Conservation (phyloP, 352 stramenopile genomes). For the Phytophthora pluvialis region DNA sequence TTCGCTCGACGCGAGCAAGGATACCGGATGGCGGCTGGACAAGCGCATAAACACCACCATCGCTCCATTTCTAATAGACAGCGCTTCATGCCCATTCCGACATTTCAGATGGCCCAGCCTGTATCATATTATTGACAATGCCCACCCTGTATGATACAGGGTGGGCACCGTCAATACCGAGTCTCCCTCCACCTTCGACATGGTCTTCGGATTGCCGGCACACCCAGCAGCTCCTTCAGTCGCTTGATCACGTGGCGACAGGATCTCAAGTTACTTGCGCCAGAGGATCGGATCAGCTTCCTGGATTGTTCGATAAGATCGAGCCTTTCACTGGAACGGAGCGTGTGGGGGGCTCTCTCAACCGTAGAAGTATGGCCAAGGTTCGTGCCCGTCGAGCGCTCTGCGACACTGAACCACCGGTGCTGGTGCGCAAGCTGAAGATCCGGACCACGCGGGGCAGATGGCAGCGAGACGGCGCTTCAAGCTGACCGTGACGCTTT, state of each 20-base stretch:
- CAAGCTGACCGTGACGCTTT: conserved; percentile 11
- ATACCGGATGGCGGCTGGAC: no score
- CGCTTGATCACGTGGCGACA: conserved; percentile 15
- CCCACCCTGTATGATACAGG: no score
- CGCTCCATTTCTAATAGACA: conserved; percentile 23
- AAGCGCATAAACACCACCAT: neutral
- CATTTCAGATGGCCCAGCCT: conserved; percentile 1
- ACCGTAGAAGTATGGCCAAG: conserved; percentile 17
- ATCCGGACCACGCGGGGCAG: conserved; percentile 21
- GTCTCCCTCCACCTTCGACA: neutral
- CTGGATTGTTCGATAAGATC: conserved; percentile 5
- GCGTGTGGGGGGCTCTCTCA: neutral
- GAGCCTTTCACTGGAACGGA: neutral
- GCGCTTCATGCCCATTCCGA: conserved; percentile 15
- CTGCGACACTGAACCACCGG: conserved; percentile 20
- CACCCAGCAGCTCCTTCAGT: conserved; percentile 7
- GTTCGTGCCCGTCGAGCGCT: neutral
- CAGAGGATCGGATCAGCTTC: conserved; percentile 1
- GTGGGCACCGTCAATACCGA: no score
- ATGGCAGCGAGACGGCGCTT: conserved; percentile 6
- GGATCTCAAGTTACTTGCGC: conserved; percentile 10
- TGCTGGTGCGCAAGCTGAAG: conserved; percentile 13
- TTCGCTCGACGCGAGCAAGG: no score
- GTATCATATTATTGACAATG: no score
- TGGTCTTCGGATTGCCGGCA: neutral